A percentile compares a stretch with the other conserved stretches of the same genome.
Conservation (phyloP, 306 rosid species). For the Vigna unguiculata region DNA sequence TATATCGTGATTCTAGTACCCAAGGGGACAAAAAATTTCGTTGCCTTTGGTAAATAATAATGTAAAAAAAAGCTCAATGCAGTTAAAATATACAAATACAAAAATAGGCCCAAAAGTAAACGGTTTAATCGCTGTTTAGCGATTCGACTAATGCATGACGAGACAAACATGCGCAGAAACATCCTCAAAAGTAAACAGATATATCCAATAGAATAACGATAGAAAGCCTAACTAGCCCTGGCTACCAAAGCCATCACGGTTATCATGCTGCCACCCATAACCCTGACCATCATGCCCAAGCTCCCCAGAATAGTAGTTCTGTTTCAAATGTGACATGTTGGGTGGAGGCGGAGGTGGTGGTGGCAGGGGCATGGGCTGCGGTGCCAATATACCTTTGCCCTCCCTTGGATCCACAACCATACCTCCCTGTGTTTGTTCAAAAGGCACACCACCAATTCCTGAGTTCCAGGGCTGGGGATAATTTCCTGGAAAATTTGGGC, state of each 20-base stretch:
- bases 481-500: constrained; percentile 60
- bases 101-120: constrained; percentile 24
- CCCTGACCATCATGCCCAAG: constrained; percentile 72
- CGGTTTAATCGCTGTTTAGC: constrained; percentile 30
- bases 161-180: constrained; percentile 34
- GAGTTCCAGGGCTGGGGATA: constrained; percentile 83
- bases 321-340: constrained; percentile 62
- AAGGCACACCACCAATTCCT: constrained; percentile 65
- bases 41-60: constrained; percentile 24
- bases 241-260: constrained; percentile 65
- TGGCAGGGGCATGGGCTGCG: constrained; percentile 64
- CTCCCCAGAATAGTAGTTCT: constrained; percentile 67
- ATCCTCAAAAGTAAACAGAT: constrained; percentile 26
- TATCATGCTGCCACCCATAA: constrained; percentile 74
- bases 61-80: constrained; percentile 33
- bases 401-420: constrained; percentile 75
- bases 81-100: constrained; percentile 40
- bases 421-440: constrained; percentile 67
- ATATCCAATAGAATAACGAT: constrained; percentile 21
- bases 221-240: constrained; percentile 52
- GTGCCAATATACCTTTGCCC: constrained; percentile 72
- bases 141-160: constrained; percentile 16
- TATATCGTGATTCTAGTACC: not conserved
- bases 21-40: not conserved
- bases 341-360: constrained; percentile 76